Evolutionary conservation across 768 basidiomycete species (phyloP).

Genomic region (Krasilnikovozyma curviuscula): DNA sequence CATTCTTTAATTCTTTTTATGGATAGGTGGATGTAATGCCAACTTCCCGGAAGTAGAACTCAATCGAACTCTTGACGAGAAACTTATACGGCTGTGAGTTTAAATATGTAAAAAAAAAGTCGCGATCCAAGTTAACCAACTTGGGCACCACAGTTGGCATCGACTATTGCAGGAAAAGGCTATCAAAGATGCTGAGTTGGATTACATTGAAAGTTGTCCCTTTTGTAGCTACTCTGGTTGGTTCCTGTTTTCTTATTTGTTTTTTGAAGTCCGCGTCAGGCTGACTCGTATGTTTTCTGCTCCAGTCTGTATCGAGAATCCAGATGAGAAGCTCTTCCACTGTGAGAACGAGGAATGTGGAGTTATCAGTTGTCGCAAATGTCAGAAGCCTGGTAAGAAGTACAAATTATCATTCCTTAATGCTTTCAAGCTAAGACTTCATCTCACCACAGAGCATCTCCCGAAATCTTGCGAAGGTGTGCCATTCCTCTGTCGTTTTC

Average conservation of each 20-base stretch:
- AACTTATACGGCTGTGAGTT: constrained; percentile 2
- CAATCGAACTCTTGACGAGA: background rate
- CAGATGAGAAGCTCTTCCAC: constrained; percentile 42
- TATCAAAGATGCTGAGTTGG: constrained; percentile 55
- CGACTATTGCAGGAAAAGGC: constrained; percentile 52
- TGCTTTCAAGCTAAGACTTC: too few relatives aligned
- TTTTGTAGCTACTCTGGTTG: constrained; percentile 75
- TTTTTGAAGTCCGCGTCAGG: too few relatives aligned
- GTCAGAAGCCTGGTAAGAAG: constrained; percentile 48
- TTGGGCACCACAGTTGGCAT: constrained; percentile 3
- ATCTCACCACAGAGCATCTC: constrained; percentile 65
- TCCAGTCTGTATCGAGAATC: constrained; percentile 57
- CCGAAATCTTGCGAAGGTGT: constrained; percentile 62
- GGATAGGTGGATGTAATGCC: constrained; percentile 50
- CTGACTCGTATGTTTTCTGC: too few relatives aligned
- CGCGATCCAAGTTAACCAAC: constrained; percentile 11
- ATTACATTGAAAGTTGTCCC: constrained; percentile 72
- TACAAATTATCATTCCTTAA: constrained; percentile 1
- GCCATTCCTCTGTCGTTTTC: background rate
- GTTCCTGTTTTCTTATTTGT: too few relatives aligned
- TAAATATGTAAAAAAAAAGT: background rate
- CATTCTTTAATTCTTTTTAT: constrained; percentile 44
- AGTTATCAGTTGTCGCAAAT: constrained; percentile 55
- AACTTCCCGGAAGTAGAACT: constrained; percentile 34
- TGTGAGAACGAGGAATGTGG: constrained; percentile 43